Conservation (phyloP, 2,329 filamentous ascomycete species). For the Fusarium solani-melongenae region DNA sequence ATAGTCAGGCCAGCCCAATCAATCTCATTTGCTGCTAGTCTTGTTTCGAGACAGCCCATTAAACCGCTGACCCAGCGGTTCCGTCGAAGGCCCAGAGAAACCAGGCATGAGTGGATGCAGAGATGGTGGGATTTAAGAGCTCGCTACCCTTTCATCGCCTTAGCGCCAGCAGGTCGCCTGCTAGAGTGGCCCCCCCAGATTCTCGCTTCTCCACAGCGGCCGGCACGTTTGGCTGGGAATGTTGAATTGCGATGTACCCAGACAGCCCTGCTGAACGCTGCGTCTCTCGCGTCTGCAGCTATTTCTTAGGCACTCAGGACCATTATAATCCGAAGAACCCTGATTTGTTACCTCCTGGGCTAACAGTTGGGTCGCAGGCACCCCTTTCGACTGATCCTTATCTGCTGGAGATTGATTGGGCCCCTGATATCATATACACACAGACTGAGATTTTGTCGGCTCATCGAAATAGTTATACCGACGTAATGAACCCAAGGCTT, state of each 20-base stretch:
- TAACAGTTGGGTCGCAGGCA: constrained; percentile 9
- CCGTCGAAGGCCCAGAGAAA: not conserved
- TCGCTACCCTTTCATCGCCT: not conserved
- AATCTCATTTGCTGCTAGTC: constrained; percentile 3
- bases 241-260: constrained; percentile 10
- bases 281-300: constrained; percentile 33
- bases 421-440: constrained; percentile 5
- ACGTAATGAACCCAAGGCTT: constrained; percentile 29
- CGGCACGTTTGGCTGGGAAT: constrained; percentile 36
- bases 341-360: constrained; percentile 27
- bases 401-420: constrained; percentile 28
- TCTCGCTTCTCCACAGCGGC: constrained; percentile 41
- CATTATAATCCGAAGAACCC: constrained; percentile 24
- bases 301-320: constrained; percentile 26
- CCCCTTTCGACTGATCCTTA: constrained; percentile 22
- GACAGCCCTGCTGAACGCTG: constrained; percentile 17
- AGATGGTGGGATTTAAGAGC: constrained; percentile 15
- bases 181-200: constrained; percentile 33
- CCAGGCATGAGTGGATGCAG: constrained; percentile 12
- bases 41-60: not conserved
- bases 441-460: constrained; percentile 16
- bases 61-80: constrained; percentile 1
- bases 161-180: constrained; percentile 31
- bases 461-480: constrained; percentile 31
- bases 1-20: constrained; percentile 1